Evolutionary conservation across 257 asterid genomes (phyloP), one percentile per base, ranked within the genome.

Genomic region (Fraxinus anomala): DNA sequence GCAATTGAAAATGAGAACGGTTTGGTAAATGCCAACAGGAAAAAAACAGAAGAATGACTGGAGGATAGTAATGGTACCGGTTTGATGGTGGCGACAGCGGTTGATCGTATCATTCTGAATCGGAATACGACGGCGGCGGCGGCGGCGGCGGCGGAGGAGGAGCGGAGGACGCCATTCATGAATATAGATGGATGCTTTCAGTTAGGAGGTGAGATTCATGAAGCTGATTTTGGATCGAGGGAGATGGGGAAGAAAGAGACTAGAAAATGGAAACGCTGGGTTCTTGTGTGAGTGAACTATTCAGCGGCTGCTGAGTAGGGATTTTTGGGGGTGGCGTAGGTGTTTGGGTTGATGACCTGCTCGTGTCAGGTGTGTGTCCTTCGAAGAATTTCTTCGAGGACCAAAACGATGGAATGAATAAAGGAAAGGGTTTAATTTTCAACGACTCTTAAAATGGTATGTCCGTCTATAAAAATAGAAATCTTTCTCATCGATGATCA

Each of bases 261-360:
- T 17, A 1, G 63, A 51, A 51, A 51, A 17, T 51, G 23, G 23
- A 42, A 42, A 12, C 51, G 4, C 17, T 40, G 49, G 49, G 49
- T 40, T 40, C 4, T 51, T 5, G 16, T 42, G 51, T 0, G 51
- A 42, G 51, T 51, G 63, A 19, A 17, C 21, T 51, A 9, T 19
- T 51, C 63, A 51, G 63, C 63, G 63, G 63, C 63, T 51, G 63
- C 63, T 51, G 51, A 42, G 51, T 19, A 51, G 24, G 63, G 63
- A 51, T 17, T 51, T 23, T 6, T 51, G n/a, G 2, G 23, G 9
- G 5, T 17, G 63, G 61, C 21, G 23, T 49, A 0, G 21, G 49
- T 17, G 51, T 42, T 11, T 42, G 51, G 51, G 51, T 42, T 42
- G 51, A 42, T 11, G 51, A 13, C 51, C 51, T 42, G 17, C 51